phyloP scores from a whole-genome alignment of 768 basidiomycete genomes.

The Kwoniella dendrophila region DNA sequence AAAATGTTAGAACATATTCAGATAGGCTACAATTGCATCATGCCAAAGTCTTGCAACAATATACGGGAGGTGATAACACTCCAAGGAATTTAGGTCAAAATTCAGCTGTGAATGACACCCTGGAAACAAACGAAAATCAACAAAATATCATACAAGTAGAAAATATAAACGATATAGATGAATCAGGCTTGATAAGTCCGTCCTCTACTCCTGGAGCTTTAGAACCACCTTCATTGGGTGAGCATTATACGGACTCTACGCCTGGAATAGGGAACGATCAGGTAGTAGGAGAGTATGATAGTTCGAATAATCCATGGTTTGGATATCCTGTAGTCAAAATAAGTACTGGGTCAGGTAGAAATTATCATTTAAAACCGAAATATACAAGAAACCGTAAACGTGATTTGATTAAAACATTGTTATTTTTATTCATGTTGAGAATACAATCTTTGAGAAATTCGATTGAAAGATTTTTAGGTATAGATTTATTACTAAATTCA shows the following conservation, averaged over 20 bases:
- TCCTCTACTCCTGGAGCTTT: not conserved
- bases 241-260: not conserved
- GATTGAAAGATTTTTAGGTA: conserved; percentile 35
- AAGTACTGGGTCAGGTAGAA: conserved; percentile 11
- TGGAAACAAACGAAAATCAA: not conserved
- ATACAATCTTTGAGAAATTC: conserved; percentile 39
- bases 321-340: conserved; percentile 51
- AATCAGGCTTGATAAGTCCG: not conserved
- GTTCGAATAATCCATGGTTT: conserved; percentile 54
- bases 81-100: not conserved
- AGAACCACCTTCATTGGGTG: conserved; percentile 7
- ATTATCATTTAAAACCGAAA: conserved; percentile 34
- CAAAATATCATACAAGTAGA: not conserved
- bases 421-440: conserved; percentile 52
- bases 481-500: conserved; percentile 9
- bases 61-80: conserved; percentile 8
- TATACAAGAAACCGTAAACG: conserved; percentile 50
- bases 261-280: not conserved
- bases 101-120: not conserved
- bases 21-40: conserved; percentile 46
- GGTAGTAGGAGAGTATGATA: conserved; percentile 10
- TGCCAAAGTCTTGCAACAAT: conserved; percentile 32
- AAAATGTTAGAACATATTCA: conserved; percentile 44
- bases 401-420: conserved; percentile 52
- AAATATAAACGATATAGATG: not conserved